Percentiles rank a stretch among this genome's conserved stretches.
Conservation (phyloP, 169 alveolate species). For the Cryptosporidium felis region DNA sequence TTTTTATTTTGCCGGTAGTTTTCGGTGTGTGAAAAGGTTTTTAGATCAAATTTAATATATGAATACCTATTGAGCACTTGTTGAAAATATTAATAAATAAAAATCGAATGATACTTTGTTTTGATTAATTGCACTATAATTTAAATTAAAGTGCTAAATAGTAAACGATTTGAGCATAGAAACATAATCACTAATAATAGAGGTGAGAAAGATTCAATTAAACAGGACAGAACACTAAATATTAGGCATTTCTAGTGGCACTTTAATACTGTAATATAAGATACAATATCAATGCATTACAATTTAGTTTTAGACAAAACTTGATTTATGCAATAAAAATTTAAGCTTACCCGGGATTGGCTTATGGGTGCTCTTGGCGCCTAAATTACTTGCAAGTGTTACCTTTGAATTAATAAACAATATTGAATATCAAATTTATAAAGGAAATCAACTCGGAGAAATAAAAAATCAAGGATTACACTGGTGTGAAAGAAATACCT, state of each 20-base stretch:
- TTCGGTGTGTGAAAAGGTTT: conserved; percentile 40
- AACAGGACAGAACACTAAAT: too few relatives aligned
- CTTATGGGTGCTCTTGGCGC: conserved; percentile 70
- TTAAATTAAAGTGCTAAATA: too few relatives aligned
- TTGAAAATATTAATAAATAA: too few relatives aligned
- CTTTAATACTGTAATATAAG: too few relatives aligned
- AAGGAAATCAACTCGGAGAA: not conserved
- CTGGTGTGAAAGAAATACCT: conserved; percentile 7
- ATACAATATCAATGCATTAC: too few relatives aligned
- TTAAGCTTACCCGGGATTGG: conserved; percentile 30
- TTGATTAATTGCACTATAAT: too few relatives aligned
- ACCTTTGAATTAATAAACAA: conserved; percentile 3
- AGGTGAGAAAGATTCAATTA: too few relatives aligned
- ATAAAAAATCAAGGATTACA: not conserved
- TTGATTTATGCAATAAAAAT: conserved; percentile 30
- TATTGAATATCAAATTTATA: not conserved
- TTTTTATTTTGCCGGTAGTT: conserved; percentile 2
- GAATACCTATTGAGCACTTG: too few relatives aligned
- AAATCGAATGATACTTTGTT: too few relatives aligned
- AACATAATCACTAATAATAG: too few relatives aligned
- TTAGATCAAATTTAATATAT: conserved; percentile 22
- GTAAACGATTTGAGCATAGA: too few relatives aligned
- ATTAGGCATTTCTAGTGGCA: too few relatives aligned
- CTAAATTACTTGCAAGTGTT: conserved; percentile 68
- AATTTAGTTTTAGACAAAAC: conserved; percentile 43